Base-by-base conservation (phyloP, 1,284 basidiomycete genomes). In the Stereum hirsutum region DNA sequence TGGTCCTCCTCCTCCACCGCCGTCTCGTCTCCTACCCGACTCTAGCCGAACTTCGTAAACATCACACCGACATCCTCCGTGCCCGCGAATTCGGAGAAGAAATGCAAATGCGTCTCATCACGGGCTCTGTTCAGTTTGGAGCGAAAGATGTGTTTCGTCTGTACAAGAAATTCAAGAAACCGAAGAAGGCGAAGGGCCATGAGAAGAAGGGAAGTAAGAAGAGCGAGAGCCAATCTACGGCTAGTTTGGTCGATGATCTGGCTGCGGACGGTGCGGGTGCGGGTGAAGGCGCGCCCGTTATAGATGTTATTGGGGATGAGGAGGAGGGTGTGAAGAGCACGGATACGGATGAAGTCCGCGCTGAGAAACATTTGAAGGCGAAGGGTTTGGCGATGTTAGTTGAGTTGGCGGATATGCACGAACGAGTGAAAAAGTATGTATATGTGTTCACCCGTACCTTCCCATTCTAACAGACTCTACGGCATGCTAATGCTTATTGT, bases 371-470 rank as follows among this genome's bases (percentile, higher is more conserved):
- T 50, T 36, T 76, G 12, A 73, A 71, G 52, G 62, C 63, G 8
- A 50, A 62, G n/a, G 48, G 61, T 2, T 52, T 83, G 25, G 54
- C 64, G 40, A 27, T 57, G 8, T 35, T 78, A 42, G 66, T 66
- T 39, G 69, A 72, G 38, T 52, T 77, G 24, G 72, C 74, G 5
- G 81, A 84, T 54, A 41, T 80, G 6, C 75, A 84, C 49, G 84
- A 88, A 56, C 68, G 80, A 28, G 50, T 81, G 31, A 73, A 72
- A 58, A 84, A 81, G 82, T 83, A 52, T n/a, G 70, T 61, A 11
- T 21, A 7, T 5, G 15, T 23, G 1, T 37, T 20, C 6, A 34
- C 24, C 8, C 43, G 12, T 21, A 39, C 32, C 30, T 36, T 27
- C 6, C 28, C 14, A 39, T 35, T n/a, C n/a, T n/a, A n/a, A n/a